phyloP scores from a whole-genome alignment of 2,329 filamentous ascomycete species.

The Coniochaeta prunicola region DNA sequence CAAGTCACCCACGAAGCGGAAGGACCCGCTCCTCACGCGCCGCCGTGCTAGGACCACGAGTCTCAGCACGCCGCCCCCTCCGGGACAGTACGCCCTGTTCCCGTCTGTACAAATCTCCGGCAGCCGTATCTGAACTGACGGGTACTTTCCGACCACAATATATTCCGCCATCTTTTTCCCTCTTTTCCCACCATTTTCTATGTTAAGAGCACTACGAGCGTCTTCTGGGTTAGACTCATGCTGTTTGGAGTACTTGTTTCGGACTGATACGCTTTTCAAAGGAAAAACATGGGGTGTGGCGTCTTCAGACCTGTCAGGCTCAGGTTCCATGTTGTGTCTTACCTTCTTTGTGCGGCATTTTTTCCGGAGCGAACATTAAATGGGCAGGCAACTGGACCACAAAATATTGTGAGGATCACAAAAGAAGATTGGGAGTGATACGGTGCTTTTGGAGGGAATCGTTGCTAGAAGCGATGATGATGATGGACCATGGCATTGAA shows the following conservation, averaged over 20 bases:
- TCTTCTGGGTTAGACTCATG: neutral
- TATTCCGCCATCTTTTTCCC: neutral
- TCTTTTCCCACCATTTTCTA: neutral
- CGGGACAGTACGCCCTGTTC: constrained; percentile 40
- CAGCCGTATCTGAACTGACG: constrained; percentile 11
- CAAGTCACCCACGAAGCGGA: constrained; percentile 12
- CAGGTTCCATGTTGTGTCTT: neutral
- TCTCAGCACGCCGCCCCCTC: constrained; percentile 33
- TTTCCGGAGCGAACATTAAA: neutral
- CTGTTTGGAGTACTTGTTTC: neutral
- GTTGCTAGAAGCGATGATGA: neutral
- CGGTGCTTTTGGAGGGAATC: neutral
- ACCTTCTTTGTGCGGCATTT: constrained; percentile 2
- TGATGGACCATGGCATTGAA: neutral
- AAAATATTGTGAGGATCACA: neutral
- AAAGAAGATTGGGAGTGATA: neutral
- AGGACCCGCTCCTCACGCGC: constrained; percentile 14
- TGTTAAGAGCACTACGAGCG: neutral
- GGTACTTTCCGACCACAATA: neutral
- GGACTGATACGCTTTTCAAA: neutral
- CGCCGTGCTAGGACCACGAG: constrained; percentile 40
- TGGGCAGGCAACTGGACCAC: constrained; percentile 1
- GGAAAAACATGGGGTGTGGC: neutral
- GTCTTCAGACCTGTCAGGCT: neutral
- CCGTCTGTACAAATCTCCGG: constrained; percentile 22